Percentiles rank a stretch among this genome's conserved stretches.
Evolutionary conservation across 2,329 filamentous ascomycete species (phyloP).

Genomic region (Calonectria leucothoes): DNA sequence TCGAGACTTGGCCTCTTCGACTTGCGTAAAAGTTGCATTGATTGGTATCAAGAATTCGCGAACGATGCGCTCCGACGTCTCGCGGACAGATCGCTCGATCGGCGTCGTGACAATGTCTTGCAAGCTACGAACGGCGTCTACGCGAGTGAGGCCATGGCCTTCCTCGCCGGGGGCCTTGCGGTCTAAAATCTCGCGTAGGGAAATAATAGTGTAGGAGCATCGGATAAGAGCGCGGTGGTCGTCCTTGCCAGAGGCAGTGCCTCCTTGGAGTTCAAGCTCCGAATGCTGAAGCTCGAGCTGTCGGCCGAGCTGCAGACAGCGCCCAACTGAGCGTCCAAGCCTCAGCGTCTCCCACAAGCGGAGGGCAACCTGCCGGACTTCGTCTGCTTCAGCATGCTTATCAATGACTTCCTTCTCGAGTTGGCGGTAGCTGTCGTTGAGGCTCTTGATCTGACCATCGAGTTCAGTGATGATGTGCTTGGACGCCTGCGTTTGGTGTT

Average conservation of each 20-base stretch:
- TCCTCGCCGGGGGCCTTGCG: slow-evolving; percentile 78
- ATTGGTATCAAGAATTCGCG: slow-evolving; percentile 81
- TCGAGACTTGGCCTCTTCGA: slow-evolving; percentile 79
- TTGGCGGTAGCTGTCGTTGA: slow-evolving; percentile 87
- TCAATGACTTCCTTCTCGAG: slow-evolving; percentile 88
- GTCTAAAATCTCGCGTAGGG: slow-evolving; percentile 78
- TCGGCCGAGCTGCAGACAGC: slow-evolving; percentile 83
- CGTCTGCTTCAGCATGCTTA: slow-evolving; percentile 87
- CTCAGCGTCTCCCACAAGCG: slow-evolving; percentile 84
- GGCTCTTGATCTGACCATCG: slow-evolving; percentile 80
- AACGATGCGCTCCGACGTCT: slow-evolving; percentile 80
- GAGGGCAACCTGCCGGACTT: slow-evolving; percentile 81
- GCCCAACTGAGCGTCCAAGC: slow-evolving; percentile 79
- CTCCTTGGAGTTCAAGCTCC: slow-evolving; percentile 60
- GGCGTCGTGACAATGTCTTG: slow-evolving; percentile 77
- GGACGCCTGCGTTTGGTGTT: slow-evolving; percentile 78
- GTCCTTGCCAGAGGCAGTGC: slow-evolving; percentile 63
- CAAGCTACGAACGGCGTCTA: slow-evolving; percentile 78
- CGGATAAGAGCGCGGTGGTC: slow-evolving; percentile 85
- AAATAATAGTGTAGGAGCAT: slow-evolving; percentile 82
- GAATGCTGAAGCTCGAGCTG: slow-evolving; percentile 89
- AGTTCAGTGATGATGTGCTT: slow-evolving; percentile 79
- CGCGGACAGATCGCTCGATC: slow-evolving; percentile 78
- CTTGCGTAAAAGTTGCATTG: slow-evolving; percentile 69
- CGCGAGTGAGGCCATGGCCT: slow-evolving; percentile 78